Base-by-base conservation (phyloP, 495 filamentous ascomycete species). In the Neohortaea acidophila region DNA sequence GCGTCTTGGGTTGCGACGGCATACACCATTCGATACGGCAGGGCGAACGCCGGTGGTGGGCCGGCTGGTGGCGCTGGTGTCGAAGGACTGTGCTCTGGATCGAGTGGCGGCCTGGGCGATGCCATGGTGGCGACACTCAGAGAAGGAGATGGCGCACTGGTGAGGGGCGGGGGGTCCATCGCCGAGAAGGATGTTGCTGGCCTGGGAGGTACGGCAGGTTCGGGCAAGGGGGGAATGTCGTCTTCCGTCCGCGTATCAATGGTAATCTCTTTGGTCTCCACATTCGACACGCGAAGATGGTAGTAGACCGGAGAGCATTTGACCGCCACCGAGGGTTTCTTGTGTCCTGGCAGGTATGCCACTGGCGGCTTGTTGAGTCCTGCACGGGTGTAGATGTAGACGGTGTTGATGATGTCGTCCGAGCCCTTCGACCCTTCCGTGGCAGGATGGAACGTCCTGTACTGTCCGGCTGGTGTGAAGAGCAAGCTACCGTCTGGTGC, bases 1-100 rank as follows among this genome's bases (percentile, higher is more conserved):
- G 91, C 81, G 57, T 99, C 91, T 54, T 94, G 85, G 0, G 91
- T 99, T 12, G 89, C 91, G 31, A 99, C 89, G 4, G 86, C 89
- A 62, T 96, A 99, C 0, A 96, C 74, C 56, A 96, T 80, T 11
- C 91, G 81, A 55, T 99, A 94, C 1, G 84, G 82, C 25, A 96
- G 63, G 1, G 74, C 66, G 56, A 99, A 96, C 0, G 78, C 77
- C 0, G 56, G 51, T 18, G 43, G 29, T 2, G 59, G 59, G n/a
- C 58, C 58, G 6, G 53, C 10, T 11, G 81, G 65, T 6, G 77
- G 69, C 33, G 69, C 72, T 15, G 68, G 61, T 2, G 62, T 64
- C 14, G 67, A 50, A 14, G 67, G 55, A 7, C 54, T 58, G 20
- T 59, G 64, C 33, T 79, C 75, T 8, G 65, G 52, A 20, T 75